phyloP scores from a whole-genome alignment of 1,139 yeast species.

The Kodamaea plutei region DNA sequence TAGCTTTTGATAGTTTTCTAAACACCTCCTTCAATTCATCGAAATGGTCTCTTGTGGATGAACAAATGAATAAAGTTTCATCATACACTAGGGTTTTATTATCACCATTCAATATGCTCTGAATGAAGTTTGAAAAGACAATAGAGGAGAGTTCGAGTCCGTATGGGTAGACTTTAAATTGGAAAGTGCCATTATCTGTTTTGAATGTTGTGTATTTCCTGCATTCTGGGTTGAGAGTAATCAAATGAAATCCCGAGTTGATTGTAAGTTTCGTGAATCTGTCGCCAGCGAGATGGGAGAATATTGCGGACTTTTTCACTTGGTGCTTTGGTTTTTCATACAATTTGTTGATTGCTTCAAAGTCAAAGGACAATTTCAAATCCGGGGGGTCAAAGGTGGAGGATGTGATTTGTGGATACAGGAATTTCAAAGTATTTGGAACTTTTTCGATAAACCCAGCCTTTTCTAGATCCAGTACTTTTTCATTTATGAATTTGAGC shows the following conservation, averaged over 20 bases:
- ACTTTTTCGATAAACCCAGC: neutral
- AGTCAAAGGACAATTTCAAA: conserved; percentile 1
- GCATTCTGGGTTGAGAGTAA: conserved; percentile 2
- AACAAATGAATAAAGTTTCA: conserved; percentile 3
- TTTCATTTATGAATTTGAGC: neutral
- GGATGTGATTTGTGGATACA: neutral
- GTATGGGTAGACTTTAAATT: conserved; percentile 4
- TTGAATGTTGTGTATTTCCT: conserved; percentile 4
- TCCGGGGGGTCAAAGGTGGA: neutral
- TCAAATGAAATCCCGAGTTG: conserved; percentile 3
- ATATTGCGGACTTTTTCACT: neutral
- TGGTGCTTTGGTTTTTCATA: neutral
- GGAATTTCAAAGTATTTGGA: neutral
- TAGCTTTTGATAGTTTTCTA: conserved; percentile 1
- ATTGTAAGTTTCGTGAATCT: conserved; percentile 1
- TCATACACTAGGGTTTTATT: conserved; percentile 1
- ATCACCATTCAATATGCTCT: neutral
- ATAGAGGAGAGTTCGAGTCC: neutral
- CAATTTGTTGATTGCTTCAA: neutral
- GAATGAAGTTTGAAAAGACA: conserved; percentile 2
- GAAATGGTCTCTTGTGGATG: conserved; percentile 1
- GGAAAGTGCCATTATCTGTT: conserved; percentile 1
- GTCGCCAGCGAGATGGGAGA: conserved; percentile 2
- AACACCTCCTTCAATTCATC: conserved; percentile 1
- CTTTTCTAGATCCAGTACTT: neutral